These are phyloP conservation scores for Reticulascus tulasneorum DNA, from an alignment of 2,329 filamentous ascomycete species.

Conservation along the genomic window DNA sequence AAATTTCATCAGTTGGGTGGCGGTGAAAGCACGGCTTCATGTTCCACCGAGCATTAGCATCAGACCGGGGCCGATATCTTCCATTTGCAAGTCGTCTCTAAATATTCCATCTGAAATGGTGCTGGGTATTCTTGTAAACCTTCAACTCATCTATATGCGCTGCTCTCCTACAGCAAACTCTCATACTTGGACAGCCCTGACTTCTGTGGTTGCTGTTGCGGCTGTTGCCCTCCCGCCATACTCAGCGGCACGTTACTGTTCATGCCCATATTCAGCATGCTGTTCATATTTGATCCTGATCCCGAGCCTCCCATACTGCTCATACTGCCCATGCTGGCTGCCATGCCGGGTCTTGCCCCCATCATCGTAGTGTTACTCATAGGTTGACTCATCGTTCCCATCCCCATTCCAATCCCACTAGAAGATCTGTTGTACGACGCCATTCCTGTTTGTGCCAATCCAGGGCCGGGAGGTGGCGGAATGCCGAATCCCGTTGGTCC, in stretches of 20 bases:
- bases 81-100: too few species aligned
- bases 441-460: slow-evolving; percentile 21
- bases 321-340: slow-evolving; percentile 6
- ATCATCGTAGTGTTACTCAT: slow-evolving; percentile 9
- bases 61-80: too few species aligned
- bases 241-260: slow-evolving; percentile 20
- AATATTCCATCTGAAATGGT: too few species aligned
- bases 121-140: too few species aligned
- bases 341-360: slow-evolving; percentile 9
- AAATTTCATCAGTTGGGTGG: too few species aligned
- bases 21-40: too few species aligned
- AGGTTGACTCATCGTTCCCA: slow-evolving; percentile 12
- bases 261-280: slow-evolving; percentile 21
- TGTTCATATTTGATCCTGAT: slow-evolving; percentile 10
- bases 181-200: slow-evolving; percentile 65
- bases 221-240: slow-evolving; percentile 17
- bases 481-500: slow-evolving; percentile 42
- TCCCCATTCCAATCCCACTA: slow-evolving; percentile 15
- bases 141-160: neutral
- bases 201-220: slow-evolving; percentile 28
- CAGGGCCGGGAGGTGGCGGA: slow-evolving; percentile 37
- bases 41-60: too few species aligned
- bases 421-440: slow-evolving; percentile 13
- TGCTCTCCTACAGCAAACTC: slow-evolving; percentile 52
- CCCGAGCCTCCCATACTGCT: slow-evolving; percentile 9